Base-by-base conservation (phyloP, 75 land plant genomes). In the Sequoia sempervirens region DNA sequence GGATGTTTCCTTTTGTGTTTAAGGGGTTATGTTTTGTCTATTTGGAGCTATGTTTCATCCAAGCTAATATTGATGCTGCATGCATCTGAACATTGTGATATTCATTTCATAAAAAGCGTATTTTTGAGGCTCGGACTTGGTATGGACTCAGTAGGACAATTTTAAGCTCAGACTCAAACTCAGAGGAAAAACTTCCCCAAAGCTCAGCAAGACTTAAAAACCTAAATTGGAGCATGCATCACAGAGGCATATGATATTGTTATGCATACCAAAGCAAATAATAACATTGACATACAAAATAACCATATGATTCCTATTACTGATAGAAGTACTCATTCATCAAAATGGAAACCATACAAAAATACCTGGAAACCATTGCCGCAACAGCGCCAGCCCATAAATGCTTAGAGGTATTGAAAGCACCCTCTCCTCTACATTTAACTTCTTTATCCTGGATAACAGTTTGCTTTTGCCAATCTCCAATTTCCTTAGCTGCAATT, bases 341-440 rank as follows among this genome's bases (percentile, higher is more conserved):
- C 28, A 82, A 53, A 20, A 82, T 12, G 74, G 23, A 28, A 82
- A 34, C 28, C 26, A 34, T 23, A 30, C 23, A 36, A 30, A 28
- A n/a, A 40, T 8, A 93, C 96, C 96, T 95, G 12, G 96, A 93
- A 50, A 95, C 92, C 91, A 93, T 92, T 53, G 96, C 96, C 36
- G 96, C 90, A n/a, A 95, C 85, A 61, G 95, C 96, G 3, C 96
- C 96, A 41, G 96, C 89, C 91, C 93, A 91, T 13, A 95, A 86
- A 91, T 95, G 96, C 87, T 93, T 95, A 18, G 95, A 87, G 28
- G 95, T 92, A 54, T 93, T 91, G 40, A 93, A 46, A 18, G 95
- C 93, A 34, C 88, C 86, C 2, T 86, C 66, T 28, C 86, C 72
- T 41, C 80, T 40, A 7, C 80, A 84, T 41, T 70, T 64, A 74